Evolutionary conservation across 2,329 filamentous ascomycete species (phyloP), one percentile per base, ranked within the genome.

Genomic region (Akanthomyces dipterigenus): DNA sequence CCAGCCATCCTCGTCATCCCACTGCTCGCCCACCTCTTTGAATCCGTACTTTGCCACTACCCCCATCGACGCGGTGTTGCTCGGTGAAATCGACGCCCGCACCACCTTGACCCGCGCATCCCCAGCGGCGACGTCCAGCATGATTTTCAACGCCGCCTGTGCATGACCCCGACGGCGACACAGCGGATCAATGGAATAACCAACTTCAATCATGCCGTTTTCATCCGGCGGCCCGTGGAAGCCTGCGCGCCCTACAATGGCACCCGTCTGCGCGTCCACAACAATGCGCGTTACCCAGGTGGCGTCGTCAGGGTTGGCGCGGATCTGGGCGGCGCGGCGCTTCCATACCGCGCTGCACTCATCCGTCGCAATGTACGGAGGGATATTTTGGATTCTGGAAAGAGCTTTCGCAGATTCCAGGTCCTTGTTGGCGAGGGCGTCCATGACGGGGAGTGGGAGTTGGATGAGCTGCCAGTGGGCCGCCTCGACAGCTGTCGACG

Each of bases 171-270:
- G 49, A 5, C 55, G 55, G 2, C 55, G 55, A 7, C 28, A 31
- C 49, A 28, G 12, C 26, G 61, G 61, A 34, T 62, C 55, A 3
- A 60, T 38, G 8, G 55, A 48, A 34, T 60, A 62, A 1, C 61
- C 61, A 2, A 62, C 61, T 34, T 62, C 55, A 6, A 62, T 55
- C 61, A 62, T 59, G 24, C 61, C 61, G 11, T 43, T n/a, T 8
- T 24, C 20, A 16, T 62, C 60, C 8, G 54, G 54, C 24, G 54
- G 55, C 3, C 61, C 61, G 40, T 62, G 60, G 22, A 57, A 62
- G 7, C 60, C 60, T 2, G 60, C 60, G 18, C 60, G 60, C 2
- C 60, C 60, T 8, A 62, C 60, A n/a, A 62, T 28, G 7, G 20
- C 38, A 18, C 28, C 38, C 5, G 45, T 51, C 55, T 11, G 40